phyloP scores from a whole-genome alignment of 2,329 filamentous ascomycete genomes.

The Hypoxylon sp. region DNA sequence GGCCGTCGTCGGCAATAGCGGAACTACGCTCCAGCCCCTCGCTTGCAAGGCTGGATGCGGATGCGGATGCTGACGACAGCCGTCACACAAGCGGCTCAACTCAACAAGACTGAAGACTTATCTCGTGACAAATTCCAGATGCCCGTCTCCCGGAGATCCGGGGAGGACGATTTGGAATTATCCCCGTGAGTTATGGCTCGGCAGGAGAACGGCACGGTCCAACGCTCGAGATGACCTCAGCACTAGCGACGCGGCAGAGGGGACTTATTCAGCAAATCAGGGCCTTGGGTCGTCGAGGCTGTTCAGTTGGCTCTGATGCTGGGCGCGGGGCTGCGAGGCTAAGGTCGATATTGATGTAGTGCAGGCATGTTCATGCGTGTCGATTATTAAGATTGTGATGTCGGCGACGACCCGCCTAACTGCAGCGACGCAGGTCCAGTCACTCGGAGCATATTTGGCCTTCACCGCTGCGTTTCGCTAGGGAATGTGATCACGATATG shows the following conservation, averaged over 20 bases:
- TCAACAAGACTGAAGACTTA: conserved; percentile 3
- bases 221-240: conserved; percentile 3
- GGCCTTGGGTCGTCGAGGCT: not conserved
- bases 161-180: conserved; percentile 19
- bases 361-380: not conserved
- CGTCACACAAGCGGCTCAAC: not conserved
- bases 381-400: conserved; percentile 12
- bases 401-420: conserved; percentile 9
- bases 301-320: not conserved
- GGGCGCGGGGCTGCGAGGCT: not conserved
- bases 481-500: conserved; percentile 18
- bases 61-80: not conserved
- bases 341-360: conserved; percentile 7
- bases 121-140: not conserved
- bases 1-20: not conserved
- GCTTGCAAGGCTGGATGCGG: not conserved
- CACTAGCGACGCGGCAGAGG: conserved; percentile 3
- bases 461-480: conserved; percentile 8
- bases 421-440: conserved; percentile 11
- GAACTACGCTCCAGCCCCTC: not conserved
- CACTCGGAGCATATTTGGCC: not conserved
- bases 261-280: conserved; percentile 1
- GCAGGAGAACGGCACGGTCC: not conserved
- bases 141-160: not conserved
- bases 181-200: not conserved